These are phyloP conservation scores for Rhodotorula sp. DNA, from an alignment of 1,284 basidiomycete genomes.

Conservation along the genomic window DNA sequence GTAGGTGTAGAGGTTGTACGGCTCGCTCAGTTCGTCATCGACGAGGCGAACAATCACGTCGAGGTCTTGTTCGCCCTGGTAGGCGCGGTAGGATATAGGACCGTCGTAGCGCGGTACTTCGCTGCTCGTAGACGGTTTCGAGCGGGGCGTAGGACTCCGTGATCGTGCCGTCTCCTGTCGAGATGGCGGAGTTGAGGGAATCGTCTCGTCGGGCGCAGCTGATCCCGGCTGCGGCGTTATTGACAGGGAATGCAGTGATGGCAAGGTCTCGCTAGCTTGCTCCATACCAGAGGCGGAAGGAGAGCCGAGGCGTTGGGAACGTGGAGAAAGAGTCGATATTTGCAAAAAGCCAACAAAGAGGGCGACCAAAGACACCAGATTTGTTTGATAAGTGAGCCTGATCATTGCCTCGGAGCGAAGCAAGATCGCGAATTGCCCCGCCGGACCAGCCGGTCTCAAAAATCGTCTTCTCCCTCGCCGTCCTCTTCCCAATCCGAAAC, in stretches of 20 bases:
- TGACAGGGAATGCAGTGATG: slow-evolving; percentile 2
- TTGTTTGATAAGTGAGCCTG: no score
- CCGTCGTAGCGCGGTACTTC: not conserved
- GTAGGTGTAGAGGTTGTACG: slow-evolving; percentile 77
- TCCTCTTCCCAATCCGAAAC: slow-evolving; percentile 25
- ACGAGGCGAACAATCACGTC: slow-evolving; percentile 57
- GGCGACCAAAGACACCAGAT: no score
- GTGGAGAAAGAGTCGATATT: no score
- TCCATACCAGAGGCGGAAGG: not conserved
- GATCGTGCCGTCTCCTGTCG: not conserved
- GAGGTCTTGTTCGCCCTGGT: slow-evolving; percentile 39
- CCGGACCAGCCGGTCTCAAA: not conserved
- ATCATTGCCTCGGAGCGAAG: no score
- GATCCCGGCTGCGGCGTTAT: not conserved
- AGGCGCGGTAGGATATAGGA: slow-evolving; percentile 21
- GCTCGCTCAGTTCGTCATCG: slow-evolving; percentile 90
- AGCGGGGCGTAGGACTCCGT: not conserved
- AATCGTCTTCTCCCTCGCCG: slow-evolving; percentile 7
- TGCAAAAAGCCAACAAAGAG: no score
- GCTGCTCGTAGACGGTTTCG: fast-evolving
- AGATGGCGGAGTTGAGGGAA: not conserved
- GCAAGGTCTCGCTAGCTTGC: not conserved
- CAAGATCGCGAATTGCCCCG: not conserved
- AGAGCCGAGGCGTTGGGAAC: no score
- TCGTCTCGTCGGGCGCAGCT: not conserved